phyloP scores from a whole-genome alignment of 1,139 yeast genomes.

The Suhomyces wounanorum region DNA sequence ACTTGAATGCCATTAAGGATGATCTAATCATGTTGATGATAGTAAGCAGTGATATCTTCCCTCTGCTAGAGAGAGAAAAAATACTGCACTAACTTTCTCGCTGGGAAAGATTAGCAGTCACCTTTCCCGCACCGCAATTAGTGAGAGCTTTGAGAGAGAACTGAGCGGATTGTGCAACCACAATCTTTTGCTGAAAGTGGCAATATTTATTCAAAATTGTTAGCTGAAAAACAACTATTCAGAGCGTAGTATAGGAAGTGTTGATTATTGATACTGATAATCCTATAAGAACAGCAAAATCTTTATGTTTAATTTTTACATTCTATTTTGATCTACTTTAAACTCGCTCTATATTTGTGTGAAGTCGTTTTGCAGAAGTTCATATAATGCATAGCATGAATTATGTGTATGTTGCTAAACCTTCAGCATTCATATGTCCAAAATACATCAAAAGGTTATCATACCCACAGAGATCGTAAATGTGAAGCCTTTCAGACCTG shows the following conservation, averaged over 20 bases:
- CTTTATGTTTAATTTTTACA: too few relatives aligned
- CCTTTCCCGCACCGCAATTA: neutral
- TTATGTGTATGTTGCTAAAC: neutral
- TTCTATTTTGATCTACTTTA: too few relatives aligned
- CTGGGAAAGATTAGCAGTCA: neutral
- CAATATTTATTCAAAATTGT: too few relatives aligned
- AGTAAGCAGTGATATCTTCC: neutral
- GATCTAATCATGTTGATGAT: conserved; percentile 2
- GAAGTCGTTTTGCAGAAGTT: too few relatives aligned
- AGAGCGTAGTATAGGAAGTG: too few relatives aligned
- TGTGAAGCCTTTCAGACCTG: neutral
- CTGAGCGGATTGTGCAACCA: too few relatives aligned
- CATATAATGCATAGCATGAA: too few relatives aligned
- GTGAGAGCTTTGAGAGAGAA: neutral
- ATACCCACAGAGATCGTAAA: neutral
- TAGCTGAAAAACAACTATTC: too few relatives aligned
- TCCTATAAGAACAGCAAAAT: too few relatives aligned
- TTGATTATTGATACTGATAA: too few relatives aligned
- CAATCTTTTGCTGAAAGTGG: too few relatives aligned
- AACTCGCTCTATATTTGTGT: too few relatives aligned
- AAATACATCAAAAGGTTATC: conserved; percentile 1
- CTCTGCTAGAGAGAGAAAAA: neutral
- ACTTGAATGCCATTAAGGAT: neutral
- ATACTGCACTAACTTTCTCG: neutral
- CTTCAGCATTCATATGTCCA: neutral